Conservation (phyloP, 805 yeast species). For the Saccharomycopsis synnaedendra region DNA sequence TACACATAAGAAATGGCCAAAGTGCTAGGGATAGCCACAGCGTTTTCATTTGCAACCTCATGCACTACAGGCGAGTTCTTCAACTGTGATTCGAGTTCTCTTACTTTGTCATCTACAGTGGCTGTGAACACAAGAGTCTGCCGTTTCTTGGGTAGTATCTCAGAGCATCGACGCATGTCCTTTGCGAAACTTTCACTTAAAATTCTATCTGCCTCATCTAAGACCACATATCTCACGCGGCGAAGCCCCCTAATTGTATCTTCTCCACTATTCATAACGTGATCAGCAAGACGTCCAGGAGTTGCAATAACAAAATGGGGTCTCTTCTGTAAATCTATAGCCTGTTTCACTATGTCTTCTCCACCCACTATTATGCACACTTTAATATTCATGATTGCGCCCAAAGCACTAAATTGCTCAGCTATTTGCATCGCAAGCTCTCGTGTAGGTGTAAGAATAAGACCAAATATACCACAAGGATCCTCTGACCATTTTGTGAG, state of each 20-base stretch:
- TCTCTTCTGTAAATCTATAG: constrained; percentile 62
- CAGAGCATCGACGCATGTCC: constrained; percentile 65
- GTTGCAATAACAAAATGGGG: constrained; percentile 97
- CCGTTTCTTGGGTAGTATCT: constrained; percentile 60
- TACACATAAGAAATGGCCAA: constrained; percentile 56
- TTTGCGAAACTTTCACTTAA: constrained; percentile 74
- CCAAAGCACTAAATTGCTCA: constrained; percentile 89
- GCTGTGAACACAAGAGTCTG: constrained; percentile 93
- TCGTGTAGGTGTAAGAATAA: constrained; percentile 83
- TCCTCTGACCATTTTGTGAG: constrained; percentile 89
- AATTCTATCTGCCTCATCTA: constrained; percentile 94
- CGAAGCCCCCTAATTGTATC: constrained; percentile 74
- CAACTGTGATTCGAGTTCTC: constrained; percentile 60
- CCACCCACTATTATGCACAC: constrained; percentile 91
- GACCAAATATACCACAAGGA: constrained; percentile 86
- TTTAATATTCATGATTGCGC: constrained; percentile 77
- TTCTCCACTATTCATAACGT: constrained; percentile 76
- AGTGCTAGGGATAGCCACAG: constrained; percentile 71
- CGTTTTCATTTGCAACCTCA: constrained; percentile 68
- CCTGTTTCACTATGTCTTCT: constrained; percentile 83
- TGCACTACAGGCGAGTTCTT: constrained; percentile 47
- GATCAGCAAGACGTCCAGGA: constrained; percentile 93
- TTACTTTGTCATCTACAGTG: constrained; percentile 86
- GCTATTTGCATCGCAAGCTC: constrained; percentile 95
- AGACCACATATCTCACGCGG: constrained; percentile 68